Conservation (phyloP, 73 alveolate species). For the Uronychia setigera region DNA sequence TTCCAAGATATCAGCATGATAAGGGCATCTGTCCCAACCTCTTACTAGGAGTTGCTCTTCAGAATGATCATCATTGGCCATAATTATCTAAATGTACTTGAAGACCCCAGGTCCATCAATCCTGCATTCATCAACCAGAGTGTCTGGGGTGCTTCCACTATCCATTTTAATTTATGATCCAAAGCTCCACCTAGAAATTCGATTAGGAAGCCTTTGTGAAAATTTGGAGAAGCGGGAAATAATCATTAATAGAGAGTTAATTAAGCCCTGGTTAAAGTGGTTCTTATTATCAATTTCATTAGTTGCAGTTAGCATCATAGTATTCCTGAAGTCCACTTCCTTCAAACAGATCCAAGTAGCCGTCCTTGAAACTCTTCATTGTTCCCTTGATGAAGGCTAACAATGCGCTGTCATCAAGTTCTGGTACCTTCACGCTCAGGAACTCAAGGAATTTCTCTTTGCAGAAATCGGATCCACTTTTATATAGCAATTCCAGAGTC, state of each 20-base stretch:
- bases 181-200: too few species aligned
- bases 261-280: neutral
- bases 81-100: too few species aligned
- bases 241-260: too few species aligned
- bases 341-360: slow-evolving; percentile 6
- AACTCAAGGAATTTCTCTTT: slow-evolving; percentile 27
- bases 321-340: neutral
- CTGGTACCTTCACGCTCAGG: slow-evolving; percentile 8
- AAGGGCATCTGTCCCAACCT: neutral
- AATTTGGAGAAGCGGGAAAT: too few species aligned
- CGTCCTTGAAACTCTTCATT: slow-evolving; percentile 21
- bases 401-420: slow-evolving; percentile 22
- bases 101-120: too few species aligned
- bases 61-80: too few species aligned
- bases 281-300: neutral
- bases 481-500: slow-evolving; percentile 43
- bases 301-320: neutral
- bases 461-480: slow-evolving; percentile 32
- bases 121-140: too few species aligned
- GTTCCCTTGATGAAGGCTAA: slow-evolving; percentile 9
- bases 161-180: too few species aligned
- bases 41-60: too few species aligned
- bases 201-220: too few species aligned
- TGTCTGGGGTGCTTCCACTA: too few species aligned
- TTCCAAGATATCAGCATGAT: slow-evolving; percentile 5